Conservation (phyloP, 1,284 basidiomycete genomes). For the Mycocalia duriaeana region DNA sequence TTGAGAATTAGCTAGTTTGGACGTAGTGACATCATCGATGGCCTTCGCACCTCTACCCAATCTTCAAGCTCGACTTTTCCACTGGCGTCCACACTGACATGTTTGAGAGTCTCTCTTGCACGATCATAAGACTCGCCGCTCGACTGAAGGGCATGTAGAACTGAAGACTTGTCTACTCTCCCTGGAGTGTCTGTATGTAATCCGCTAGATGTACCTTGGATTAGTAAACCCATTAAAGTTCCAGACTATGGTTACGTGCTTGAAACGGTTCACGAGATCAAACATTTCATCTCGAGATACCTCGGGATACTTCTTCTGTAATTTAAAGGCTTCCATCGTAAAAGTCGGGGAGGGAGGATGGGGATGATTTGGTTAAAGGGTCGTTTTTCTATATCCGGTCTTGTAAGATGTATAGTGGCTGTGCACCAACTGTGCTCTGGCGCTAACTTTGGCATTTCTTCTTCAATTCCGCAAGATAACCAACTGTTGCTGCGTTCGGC, state of each 20-base stretch:
- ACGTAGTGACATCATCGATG: slow-evolving; percentile 15
- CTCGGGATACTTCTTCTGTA: slow-evolving; percentile 92
- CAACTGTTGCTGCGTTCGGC: no score
- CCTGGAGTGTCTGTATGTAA: slow-evolving; percentile 85
- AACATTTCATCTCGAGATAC: slow-evolving; percentile 91
- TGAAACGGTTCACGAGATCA: slow-evolving; percentile 88
- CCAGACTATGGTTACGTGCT: slow-evolving; percentile 51
- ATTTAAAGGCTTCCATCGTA: slow-evolving; percentile 79
- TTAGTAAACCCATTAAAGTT: slow-evolving; percentile 2
- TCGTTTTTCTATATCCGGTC: no score
- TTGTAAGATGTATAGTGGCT: no score
- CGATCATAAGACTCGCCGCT: slow-evolving; percentile 89
- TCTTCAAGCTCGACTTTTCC: slow-evolving; percentile 97
- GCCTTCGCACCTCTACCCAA: slow-evolving; percentile 81
- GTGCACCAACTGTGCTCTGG: no score
- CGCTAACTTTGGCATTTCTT: no score
- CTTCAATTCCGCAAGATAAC: no score
- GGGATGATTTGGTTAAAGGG: no score
- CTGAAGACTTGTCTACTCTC: slow-evolving; percentile 76
- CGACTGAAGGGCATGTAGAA: slow-evolving; percentile 72
- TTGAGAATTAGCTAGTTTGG: slow-evolving; percentile 5
- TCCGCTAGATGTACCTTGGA: slow-evolving; percentile 40
- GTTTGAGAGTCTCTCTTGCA: slow-evolving; percentile 88
- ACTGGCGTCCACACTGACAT: slow-evolving; percentile 90
- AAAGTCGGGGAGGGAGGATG: slow-evolving; percentile 1